A percentile compares a stretch with the other conserved stretches of the same genome.
These are phyloP conservation scores for Talaromyces marneffei DNA, from an alignment of 2,329 filamentous ascomycete genomes.

Conservation along the genomic window DNA sequence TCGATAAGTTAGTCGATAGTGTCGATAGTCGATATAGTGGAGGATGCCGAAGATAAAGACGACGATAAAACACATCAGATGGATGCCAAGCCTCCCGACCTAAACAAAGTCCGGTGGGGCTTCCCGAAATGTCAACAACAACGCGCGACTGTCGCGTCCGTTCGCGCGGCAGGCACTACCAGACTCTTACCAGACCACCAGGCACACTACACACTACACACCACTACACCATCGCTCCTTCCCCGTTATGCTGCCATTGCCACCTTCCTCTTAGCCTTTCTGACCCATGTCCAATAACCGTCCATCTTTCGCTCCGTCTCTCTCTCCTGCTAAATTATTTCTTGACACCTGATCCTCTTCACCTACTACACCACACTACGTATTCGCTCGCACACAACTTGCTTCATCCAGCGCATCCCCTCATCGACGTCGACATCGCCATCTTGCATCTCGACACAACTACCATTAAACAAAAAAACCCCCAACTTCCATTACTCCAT, in stretches of 20 bases:
- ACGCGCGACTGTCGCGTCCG: slow-evolving; percentile 3
- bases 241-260: neutral
- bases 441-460: neutral
- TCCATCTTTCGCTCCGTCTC: neutral
- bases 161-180: neutral
- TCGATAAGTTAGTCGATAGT: slow-evolving; percentile 6
- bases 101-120: neutral
- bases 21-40: neutral
- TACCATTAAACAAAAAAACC: too few relatives aligned
- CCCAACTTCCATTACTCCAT: too few relatives aligned
- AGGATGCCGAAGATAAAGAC: slow-evolving; percentile 2
- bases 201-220: too few relatives aligned
- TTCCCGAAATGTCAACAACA: slow-evolving; percentile 12
- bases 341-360: neutral
- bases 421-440: neutral
- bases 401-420: neutral
- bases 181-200: too few relatives aligned
- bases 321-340: neutral
- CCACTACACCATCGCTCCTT: neutral
- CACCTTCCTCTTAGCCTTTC: slow-evolving; percentile 1
- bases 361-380: neutral
- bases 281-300: neutral
- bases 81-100: neutral
- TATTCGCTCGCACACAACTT: neutral
- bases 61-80: slow-evolving; percentile 5